Base-by-base conservation (phyloP, 2,329 filamentous ascomycete genomes). In the Macrophomina tecta region DNA sequence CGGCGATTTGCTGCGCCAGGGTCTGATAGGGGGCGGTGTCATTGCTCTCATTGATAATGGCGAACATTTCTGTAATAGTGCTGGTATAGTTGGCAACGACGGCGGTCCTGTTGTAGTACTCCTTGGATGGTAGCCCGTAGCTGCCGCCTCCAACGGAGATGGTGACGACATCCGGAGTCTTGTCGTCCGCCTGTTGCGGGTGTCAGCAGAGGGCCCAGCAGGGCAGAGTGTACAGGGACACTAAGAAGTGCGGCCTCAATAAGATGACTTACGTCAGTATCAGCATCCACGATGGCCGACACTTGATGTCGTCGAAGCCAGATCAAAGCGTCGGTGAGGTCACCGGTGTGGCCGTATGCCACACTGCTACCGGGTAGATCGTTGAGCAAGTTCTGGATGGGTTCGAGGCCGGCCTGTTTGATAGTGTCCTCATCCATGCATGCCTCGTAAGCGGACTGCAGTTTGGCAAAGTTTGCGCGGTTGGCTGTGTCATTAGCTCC, bases 371-470 rank as follows among this genome's bases (percentile, higher is more conserved):
- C 52, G 3, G 52, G 52, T 7, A 55, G 14, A 18, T 55, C 7
- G 12, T 63, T 40, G n/a, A 63, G 46, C 18, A 91, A 76, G 4
- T 83, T 75, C 18, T 82, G 74, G 48, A 93, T 75, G 2, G 89
- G 89, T 67, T 82, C 75, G 5, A 84, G 78, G 2, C 89, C 90
- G 11, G 82, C 74, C 51, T 83, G 76, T 69, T 85, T 83, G 60
- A 91, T 84, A 9, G 79, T 77, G 7, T 84, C 80, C 73, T 89
- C 85, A 71, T 92, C 82, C 75, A 90, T 84, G 73, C 90, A 93
- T 40, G 89, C 85, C 68, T 86, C 79, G 72, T 91, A 92, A 0
- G 84, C 86, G 53, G 83, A 77, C 74, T 90, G 86, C 73, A 92
- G 79, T 75, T 90, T 89, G 68, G 86, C 78, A 72, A 91, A 91